Evolutionary conservation across 306 rosid species (phyloP).

Genomic region (Prunus salicina): DNA sequence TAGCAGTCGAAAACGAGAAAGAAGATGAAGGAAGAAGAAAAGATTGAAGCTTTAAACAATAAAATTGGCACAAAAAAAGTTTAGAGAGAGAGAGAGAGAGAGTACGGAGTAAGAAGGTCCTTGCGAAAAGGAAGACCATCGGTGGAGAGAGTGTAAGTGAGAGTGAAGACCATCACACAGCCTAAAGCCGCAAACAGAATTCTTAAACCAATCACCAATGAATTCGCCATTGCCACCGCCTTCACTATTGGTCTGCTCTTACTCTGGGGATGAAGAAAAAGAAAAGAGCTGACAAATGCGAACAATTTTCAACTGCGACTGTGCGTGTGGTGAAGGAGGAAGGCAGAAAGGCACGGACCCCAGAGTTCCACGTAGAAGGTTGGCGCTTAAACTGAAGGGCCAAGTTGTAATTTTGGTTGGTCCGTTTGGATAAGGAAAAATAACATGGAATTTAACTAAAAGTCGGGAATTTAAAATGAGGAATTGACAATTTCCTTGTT

Average conservation of each 20-base stretch:
- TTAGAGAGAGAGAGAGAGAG: constrained; percentile 20
- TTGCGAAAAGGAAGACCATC: constrained; percentile 68
- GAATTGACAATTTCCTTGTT: too few species aligned
- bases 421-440: rapidly evolving
- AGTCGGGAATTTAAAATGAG: too few species aligned
- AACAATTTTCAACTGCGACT: too few species aligned
- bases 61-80: too few species aligned
- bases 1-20: too few species aligned
- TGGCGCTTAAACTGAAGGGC: too few species aligned
- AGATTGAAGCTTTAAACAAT: too few species aligned
- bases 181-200: constrained; percentile 46
- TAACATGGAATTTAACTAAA: too few species aligned
- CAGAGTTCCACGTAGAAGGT: background rate
- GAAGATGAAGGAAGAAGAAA: too few species aligned
- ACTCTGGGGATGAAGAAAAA: background rate
- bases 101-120: constrained; percentile 64
- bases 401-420: too few species aligned
- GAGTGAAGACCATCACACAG: constrained; percentile 43
- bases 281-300: background rate
- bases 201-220: constrained; percentile 37
- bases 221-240: constrained; percentile 44
- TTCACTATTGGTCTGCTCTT: background rate
- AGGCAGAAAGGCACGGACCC: background rate
- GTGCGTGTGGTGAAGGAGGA: background rate
- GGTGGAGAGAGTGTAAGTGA: constrained; percentile 49